phyloP scores from a whole-genome alignment of 2,329 filamentous ascomycete genomes.

The Epichloe bromicola region DNA sequence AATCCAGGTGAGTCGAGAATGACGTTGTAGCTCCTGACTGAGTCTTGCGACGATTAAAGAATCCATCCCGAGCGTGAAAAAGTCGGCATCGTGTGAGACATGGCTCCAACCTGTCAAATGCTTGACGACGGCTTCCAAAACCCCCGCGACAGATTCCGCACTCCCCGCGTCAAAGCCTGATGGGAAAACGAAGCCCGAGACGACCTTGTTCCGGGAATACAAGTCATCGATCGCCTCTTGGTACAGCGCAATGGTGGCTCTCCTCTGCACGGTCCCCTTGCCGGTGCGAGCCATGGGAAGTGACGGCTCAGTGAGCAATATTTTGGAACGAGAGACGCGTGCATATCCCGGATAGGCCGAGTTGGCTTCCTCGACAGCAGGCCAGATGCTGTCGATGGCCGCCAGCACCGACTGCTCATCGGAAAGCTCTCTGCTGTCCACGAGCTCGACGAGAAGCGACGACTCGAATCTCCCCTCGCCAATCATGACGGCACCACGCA shows the following conservation, averaged over 20 bases:
- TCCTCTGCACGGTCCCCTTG: slow-evolving; percentile 7
- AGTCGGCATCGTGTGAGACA: not conserved
- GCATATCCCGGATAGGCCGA: slow-evolving; percentile 1
- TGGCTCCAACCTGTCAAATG: not conserved
- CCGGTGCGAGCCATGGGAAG: slow-evolving; percentile 2
- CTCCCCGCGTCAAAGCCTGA: not conserved
- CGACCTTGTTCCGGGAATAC: not conserved
- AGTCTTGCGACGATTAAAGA: slow-evolving; percentile 3
- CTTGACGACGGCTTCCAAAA: not conserved
- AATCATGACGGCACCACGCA: slow-evolving; percentile 3
- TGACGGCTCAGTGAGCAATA: not conserved
- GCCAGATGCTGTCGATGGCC: slow-evolving; percentile 4
- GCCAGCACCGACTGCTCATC: not conserved
- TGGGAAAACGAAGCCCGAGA: too few species aligned
- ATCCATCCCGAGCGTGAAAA: slow-evolving; percentile 6
- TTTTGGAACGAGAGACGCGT: not conserved
- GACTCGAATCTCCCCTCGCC: slow-evolving; percentile 1
- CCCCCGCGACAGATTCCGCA: not conserved
- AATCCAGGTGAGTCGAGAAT: not conserved
- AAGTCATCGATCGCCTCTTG: slow-evolving; percentile 3
- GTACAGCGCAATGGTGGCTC: slow-evolving; percentile 7
- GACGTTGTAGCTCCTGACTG: not conserved
- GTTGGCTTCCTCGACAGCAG: slow-evolving; percentile 2
- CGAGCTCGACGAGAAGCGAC: not conserved
- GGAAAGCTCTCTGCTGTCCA: not conserved